These are phyloP conservation scores for Leonotis leonurus DNA, from an alignment of 257 asterid genomes.

Conservation along the genomic window DNA sequence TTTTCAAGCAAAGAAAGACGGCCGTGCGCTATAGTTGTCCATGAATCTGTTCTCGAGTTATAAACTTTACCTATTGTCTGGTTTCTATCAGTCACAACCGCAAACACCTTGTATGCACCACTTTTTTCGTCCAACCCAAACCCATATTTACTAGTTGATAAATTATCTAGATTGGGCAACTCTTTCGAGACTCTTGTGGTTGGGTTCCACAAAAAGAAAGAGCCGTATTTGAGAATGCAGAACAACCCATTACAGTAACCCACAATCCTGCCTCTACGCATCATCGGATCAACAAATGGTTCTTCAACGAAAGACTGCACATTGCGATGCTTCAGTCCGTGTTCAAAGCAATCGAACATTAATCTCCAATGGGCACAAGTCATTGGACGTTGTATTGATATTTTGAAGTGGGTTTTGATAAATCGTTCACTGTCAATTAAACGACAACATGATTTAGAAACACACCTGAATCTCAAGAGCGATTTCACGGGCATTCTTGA, in stretches of 20 bases:
- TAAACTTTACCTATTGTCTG: conserved; percentile 24
- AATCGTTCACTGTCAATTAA: too few species aligned
- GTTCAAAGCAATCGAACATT: not conserved
- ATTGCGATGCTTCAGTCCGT: too few species aligned
- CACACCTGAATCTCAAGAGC: too few species aligned
- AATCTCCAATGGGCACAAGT: too few species aligned
- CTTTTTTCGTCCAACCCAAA: conserved; percentile 8
- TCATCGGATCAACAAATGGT: not conserved
- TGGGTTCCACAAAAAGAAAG: conserved; percentile 3
- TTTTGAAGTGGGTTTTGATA: too few species aligned
- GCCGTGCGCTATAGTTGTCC: conserved; percentile 22
- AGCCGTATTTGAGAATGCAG: not conserved
- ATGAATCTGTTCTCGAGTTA: conserved; percentile 25
- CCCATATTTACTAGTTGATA: not conserved
- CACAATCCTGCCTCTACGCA: not conserved
- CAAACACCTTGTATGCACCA: conserved; percentile 11
- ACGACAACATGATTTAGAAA: too few species aligned
- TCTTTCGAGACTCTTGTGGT: not conserved
- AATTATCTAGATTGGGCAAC: too few species aligned
- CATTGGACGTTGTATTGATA: too few species aligned
- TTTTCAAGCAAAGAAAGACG: not conserved
- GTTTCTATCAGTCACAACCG: not conserved
- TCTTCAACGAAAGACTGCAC: too few species aligned
- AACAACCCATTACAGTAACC: not conserved
- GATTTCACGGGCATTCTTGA: too few species aligned